These are phyloP conservation scores for Sanghuangporus weigelae DNA, from an alignment of 1,284 basidiomycete genomes.

Conservation along the genomic window DNA sequence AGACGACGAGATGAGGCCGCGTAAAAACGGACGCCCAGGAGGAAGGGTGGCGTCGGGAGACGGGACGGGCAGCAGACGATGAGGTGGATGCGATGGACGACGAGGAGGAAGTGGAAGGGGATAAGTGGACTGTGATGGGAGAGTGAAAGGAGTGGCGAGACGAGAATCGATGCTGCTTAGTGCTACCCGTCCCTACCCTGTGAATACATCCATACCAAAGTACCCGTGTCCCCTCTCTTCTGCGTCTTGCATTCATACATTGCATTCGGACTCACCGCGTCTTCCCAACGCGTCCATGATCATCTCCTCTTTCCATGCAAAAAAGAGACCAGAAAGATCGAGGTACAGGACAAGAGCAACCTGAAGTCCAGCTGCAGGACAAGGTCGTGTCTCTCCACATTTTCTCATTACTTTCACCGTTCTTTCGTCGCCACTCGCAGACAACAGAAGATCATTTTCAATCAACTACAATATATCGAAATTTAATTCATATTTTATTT, in stretches of 20 bases:
- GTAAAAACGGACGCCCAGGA: not conserved
- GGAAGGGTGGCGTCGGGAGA: not conserved
- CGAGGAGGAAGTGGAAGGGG: conserved; percentile 6
- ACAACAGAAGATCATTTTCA: not conserved
- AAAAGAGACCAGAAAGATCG: not conserved
- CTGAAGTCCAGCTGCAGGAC: not conserved
- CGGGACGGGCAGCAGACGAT: conserved; percentile 17
- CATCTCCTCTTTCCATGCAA: not conserved
- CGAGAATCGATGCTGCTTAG: not conserved
- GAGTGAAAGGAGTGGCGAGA: not conserved
- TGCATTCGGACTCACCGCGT: not conserved
- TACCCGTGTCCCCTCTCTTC: not conserved
- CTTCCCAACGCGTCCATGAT: not conserved
- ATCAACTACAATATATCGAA: not conserved
- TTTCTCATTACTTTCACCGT: not conserved
- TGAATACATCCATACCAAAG: conserved; percentile 1
- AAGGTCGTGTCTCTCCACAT: not conserved
- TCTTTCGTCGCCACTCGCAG: not conserved
- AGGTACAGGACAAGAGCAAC: not conserved
- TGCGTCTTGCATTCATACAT: not conserved
- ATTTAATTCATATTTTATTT: not conserved
- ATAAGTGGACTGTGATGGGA: conserved; percentile 13
- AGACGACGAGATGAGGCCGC: not conserved
- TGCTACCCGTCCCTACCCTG: not conserved
- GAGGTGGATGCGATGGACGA: conserved; percentile 9